These are phyloP conservation scores for Wolfiporia cocos DNA, from an alignment of 1,284 basidiomycete species.

Conservation along the genomic window DNA sequence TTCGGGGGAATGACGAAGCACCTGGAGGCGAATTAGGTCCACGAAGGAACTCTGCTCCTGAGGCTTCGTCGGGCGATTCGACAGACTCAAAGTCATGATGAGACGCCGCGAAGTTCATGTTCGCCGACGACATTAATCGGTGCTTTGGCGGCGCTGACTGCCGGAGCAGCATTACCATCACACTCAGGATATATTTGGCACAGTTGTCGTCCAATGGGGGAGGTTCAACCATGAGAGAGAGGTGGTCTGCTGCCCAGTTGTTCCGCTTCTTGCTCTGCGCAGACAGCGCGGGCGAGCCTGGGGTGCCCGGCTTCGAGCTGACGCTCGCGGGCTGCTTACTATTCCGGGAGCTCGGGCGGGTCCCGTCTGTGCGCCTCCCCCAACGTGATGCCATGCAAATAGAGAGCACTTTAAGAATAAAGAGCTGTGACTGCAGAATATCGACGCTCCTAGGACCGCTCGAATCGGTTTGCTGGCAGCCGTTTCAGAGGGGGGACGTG, in stretches of 20 bases:
- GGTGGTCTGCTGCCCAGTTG: conserved; percentile 34
- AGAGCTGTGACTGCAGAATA: conserved; percentile 85
- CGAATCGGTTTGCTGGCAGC: conserved; percentile 41
- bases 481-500: neutral
- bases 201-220: conserved; percentile 80
- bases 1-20: conserved; percentile 13
- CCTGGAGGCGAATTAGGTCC: conserved; percentile 13
- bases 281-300: conserved; percentile 22
- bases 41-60: conserved; percentile 9
- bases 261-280: conserved; percentile 23
- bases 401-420: conserved; percentile 81
- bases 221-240: conserved; percentile 58
- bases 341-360: conserved; percentile 35
- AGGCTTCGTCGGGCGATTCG: conserved; percentile 32
- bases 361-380: conserved; percentile 36
- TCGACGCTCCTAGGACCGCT: conserved; percentile 56
- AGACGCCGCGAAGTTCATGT: conserved; percentile 56
- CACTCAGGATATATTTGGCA: conserved; percentile 80
- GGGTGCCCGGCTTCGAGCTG: conserved; percentile 28
- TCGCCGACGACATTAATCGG: conserved; percentile 57
- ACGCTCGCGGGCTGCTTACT: conserved; percentile 27
- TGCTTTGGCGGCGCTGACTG: conserved; percentile 59
- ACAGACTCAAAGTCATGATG: conserved; percentile 66
- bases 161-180: conserved; percentile 78
- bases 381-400: conserved; percentile 77